These are phyloP conservation scores for Mitragyna speciosa DNA, from an alignment of 257 asterid species.

Conservation along the genomic window DNA sequence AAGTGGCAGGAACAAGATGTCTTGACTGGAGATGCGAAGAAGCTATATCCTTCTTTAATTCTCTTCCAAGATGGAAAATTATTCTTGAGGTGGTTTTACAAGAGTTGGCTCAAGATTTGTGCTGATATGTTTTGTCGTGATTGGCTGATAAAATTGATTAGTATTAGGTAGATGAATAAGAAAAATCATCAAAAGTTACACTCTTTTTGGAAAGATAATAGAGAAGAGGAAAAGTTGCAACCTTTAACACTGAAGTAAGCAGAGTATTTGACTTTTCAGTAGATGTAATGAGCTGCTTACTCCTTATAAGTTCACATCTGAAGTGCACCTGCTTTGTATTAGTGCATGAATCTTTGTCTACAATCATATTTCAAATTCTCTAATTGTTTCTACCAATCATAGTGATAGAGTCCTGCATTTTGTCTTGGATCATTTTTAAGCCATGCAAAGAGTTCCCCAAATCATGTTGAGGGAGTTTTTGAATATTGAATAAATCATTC, in stretches of 20 bases:
- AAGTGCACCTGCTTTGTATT: background rate
- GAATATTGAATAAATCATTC: background rate
- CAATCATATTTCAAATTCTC: background rate
- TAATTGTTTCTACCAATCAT: background rate
- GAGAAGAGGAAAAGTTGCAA: background rate
- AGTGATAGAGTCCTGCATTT: background rate
- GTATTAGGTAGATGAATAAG: background rate
- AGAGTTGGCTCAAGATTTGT: background rate
- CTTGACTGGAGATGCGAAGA: background rate
- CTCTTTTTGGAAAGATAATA: too few relatives aligned
- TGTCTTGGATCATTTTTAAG: too few relatives aligned
- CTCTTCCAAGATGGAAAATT: background rate
- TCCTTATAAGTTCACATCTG: background rate
- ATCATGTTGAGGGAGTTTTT: background rate
- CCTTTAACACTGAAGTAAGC: background rate
- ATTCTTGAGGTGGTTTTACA: background rate
- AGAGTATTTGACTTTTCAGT: background rate
- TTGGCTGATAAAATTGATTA: background rate
- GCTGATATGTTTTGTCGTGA: background rate
- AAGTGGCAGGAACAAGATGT: background rate
- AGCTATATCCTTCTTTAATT: background rate
- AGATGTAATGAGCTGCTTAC: background rate
- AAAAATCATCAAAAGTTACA: background rate
- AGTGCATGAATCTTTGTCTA: background rate
- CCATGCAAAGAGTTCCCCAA: background rate